Conservation (phyloP, 176 grass and related monocot species). For the Dactylis glomerata region DNA sequence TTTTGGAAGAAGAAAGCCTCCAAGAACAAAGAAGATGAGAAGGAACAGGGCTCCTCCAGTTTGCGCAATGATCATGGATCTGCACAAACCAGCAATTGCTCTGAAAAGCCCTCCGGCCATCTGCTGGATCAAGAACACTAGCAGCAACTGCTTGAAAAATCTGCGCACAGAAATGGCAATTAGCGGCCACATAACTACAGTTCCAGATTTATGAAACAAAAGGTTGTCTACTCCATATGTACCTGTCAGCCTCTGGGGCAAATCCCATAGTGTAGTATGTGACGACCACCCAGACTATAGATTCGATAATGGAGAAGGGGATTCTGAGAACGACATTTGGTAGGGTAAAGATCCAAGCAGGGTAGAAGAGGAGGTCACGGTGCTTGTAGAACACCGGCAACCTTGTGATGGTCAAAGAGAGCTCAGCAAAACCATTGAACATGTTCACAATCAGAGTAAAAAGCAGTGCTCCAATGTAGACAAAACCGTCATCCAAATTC, state of each 20-base stretch:
- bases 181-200: not conserved
- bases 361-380: slow-evolving; percentile 92
- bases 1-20: slow-evolving; percentile 96
- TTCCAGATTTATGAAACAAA: not conserved
- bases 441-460: slow-evolving; percentile 81
- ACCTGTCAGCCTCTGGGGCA: slow-evolving; percentile 91
- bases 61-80: slow-evolving; percentile 89
- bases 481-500: slow-evolving; percentile 58
- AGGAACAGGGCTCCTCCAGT: slow-evolving; percentile 89
- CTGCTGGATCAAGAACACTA: slow-evolving; percentile 89
- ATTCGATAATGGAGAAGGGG: slow-evolving; percentile 85
- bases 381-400: slow-evolving; percentile 98
- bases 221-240: not conserved
- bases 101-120: slow-evolving; percentile 95
- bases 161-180: slow-evolving; percentile 42
- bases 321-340: slow-evolving; percentile 77
- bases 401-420: slow-evolving; percentile 74
- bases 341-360: slow-evolving; percentile 86
- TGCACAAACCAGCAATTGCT: slow-evolving; percentile 71
- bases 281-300: slow-evolving; percentile 71
- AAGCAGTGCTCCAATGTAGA: slow-evolving; percentile 84
- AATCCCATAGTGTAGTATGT: slow-evolving; percentile 90
- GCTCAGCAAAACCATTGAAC: slow-evolving; percentile 98
- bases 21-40: slow-evolving; percentile 85
- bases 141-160: slow-evolving; percentile 96